A percentile compares a stretch with the other conserved stretches of the same genome.
Evolutionary conservation across 2,329 filamentous ascomycete species (phyloP).

Genomic region (Karstenula rhodostoma): DNA sequence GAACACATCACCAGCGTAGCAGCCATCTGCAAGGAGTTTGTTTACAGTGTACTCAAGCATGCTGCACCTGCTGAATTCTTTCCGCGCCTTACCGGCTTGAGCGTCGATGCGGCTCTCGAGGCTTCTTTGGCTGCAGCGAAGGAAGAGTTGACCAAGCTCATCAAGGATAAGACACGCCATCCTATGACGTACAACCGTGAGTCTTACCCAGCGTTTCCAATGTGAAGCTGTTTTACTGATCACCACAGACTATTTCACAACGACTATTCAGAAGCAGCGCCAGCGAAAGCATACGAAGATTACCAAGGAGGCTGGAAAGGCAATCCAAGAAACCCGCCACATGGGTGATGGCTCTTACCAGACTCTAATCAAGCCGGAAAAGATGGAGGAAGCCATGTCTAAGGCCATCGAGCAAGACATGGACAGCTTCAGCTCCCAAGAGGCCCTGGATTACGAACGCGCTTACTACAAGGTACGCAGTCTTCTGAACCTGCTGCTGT

Average conservation of each 20-base stretch:
- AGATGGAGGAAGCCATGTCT: constrained; percentile 6
- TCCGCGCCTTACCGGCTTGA: constrained; percentile 45
- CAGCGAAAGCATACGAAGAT: constrained; percentile 27
- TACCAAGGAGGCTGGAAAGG: background rate
- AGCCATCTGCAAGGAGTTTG: constrained; percentile 43
- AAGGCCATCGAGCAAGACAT: constrained; percentile 35
- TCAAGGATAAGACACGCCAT: constrained; percentile 57
- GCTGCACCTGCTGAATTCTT: constrained; percentile 53
- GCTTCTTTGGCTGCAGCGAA: constrained; percentile 43
- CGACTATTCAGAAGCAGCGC: constrained; percentile 32
- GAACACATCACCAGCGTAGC: constrained; percentile 50
- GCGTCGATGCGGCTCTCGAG: constrained; percentile 54
- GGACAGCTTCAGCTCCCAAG: constrained; percentile 37
- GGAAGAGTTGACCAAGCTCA: constrained; percentile 55
- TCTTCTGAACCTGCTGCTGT: background rate
- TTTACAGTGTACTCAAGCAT: constrained; percentile 45
- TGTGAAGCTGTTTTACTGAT: background rate
- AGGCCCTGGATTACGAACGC: constrained; percentile 44
- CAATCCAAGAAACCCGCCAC: background rate
- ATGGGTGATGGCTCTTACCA: background rate
- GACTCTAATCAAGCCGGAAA: background rate
- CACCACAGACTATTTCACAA: constrained; percentile 39
- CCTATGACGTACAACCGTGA: constrained; percentile 63
- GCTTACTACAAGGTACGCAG: constrained; percentile 39
- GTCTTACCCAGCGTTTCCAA: background rate